A percentile compares a stretch with the other conserved stretches of the same genome.
Conservation (phyloP, 495 filamentous ascomycete genomes). For the Parathielavia appendiculata region DNA sequence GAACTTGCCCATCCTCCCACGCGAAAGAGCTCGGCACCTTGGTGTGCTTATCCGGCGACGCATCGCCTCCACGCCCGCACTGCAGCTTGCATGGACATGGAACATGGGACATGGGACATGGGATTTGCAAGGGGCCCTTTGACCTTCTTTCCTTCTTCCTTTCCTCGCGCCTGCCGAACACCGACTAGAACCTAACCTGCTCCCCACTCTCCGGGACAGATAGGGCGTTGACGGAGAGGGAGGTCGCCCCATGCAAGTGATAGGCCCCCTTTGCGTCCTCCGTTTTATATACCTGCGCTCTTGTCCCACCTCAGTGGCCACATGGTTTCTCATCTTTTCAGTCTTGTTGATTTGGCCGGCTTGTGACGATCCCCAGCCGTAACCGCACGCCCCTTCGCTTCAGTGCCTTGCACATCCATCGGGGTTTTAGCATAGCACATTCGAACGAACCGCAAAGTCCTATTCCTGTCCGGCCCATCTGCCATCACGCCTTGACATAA, state of each 20-base stretch:
- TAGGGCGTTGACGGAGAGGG: not conserved
- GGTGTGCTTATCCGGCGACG: slow-evolving; percentile 7
- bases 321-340: slow-evolving; percentile 5
- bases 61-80: slow-evolving; percentile 11
- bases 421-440: not conserved
- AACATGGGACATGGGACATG: not conserved
- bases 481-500: no score
- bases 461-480: no score
- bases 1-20: not conserved
- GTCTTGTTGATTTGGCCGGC: not conserved
- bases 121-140: not conserved
- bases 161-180: slow-evolving; percentile 4
- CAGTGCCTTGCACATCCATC: not conserved
- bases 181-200: not conserved
- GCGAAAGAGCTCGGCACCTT: not conserved
- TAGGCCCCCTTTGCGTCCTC: not conserved
- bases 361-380: slow-evolving; percentile 1
- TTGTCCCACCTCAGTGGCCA: slow-evolving; percentile 15
- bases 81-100: slow-evolving; percentile 8
- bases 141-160: not conserved
- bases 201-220: slow-evolving; percentile 11
- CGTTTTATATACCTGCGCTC: slow-evolving; percentile 3
- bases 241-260: not conserved
- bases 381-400: not conserved
- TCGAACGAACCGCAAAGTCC: not conserved